Evolutionary conservation across 768 basidiomycete genomes (phyloP).

Genomic region (Pulveroboletus sp.): DNA sequence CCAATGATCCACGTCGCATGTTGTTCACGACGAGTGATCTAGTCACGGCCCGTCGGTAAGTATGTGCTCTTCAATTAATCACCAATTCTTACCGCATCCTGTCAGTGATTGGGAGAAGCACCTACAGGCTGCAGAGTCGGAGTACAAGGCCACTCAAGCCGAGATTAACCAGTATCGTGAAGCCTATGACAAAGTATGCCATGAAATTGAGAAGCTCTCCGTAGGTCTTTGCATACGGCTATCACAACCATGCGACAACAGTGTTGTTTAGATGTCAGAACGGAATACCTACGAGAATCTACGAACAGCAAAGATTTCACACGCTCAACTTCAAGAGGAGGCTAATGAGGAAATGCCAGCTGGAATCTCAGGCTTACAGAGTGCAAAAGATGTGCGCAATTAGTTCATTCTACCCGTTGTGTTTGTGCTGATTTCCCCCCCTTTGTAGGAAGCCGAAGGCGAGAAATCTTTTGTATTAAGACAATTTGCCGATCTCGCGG

Average conservation of each 20-base stretch:
- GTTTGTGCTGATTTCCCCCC: conserved; percentile 1
- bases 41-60: conserved; percentile 45
- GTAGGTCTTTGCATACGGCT: conserved; percentile 24
- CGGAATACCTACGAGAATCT: conserved; percentile 20
- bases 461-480: conserved; percentile 45
- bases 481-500: conserved; percentile 47
- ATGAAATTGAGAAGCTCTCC: conserved; percentile 29
- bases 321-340: conserved; percentile 48
- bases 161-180: conserved; percentile 27
- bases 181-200: conserved; percentile 27
- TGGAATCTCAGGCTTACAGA: conserved; percentile 52
- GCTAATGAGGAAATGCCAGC: conserved; percentile 67
- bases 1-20: conserved; percentile 38
- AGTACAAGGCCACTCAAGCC: conserved; percentile 29
- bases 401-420: background rate
- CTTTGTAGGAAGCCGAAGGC: conserved; percentile 45
- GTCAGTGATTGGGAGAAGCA: conserved; percentile 46
- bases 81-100: background rate
- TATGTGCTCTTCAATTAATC: conserved; percentile 1
- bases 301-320: conserved; percentile 32
- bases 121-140: conserved; percentile 35
- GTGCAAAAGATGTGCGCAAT: conserved; percentile 46
- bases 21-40: conserved; percentile 52
- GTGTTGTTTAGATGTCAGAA: conserved; percentile 15
- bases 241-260: background rate